A percentile compares a stretch with the other conserved stretches of the same genome.
phyloP scores from a whole-genome alignment of 2,329 filamentous ascomycete genomes.

The Colletotrichum melonis region DNA sequence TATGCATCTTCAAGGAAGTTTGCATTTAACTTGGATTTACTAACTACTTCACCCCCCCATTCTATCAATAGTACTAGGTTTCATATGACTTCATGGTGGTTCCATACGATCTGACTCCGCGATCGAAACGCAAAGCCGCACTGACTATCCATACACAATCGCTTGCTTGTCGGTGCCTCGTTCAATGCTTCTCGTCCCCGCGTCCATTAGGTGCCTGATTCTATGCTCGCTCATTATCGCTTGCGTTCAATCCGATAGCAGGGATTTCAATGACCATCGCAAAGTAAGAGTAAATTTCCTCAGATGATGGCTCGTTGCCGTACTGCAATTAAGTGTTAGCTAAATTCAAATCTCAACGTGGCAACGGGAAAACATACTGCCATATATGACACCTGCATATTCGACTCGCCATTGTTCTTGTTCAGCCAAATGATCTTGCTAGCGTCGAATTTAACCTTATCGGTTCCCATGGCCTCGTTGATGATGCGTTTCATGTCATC shows the following conservation, averaged over 20 bases:
- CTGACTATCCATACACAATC: no score
- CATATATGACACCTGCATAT: not conserved
- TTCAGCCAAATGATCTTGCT: not conserved
- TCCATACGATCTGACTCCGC: no score
- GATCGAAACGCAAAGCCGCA: no score
- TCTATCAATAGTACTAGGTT: no score
- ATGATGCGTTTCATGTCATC: not conserved
- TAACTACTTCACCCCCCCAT: no score
- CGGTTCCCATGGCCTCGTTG: not conserved
- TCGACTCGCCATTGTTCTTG: not conserved
- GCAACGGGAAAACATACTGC: not conserved
- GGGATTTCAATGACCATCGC: not conserved
- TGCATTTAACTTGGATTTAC: no score
- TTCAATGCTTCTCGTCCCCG: no score
- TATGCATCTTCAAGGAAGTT: no score
- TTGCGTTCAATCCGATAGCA: not conserved
- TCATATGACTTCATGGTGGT: no score
- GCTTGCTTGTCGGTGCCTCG: no score
- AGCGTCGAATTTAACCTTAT: not conserved
- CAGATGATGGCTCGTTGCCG: not conserved
- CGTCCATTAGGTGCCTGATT: not conserved
- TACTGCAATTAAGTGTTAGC: not conserved
- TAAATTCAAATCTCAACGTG: not conserved
- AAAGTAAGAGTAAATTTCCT: not conserved
- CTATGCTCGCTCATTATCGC: not conserved